Percentiles rank a stretch among this genome's conserved stretches.
Evolutionary conservation across 2,329 filamentous ascomycete species (phyloP).

Genomic region (Eutypella sp.): DNA sequence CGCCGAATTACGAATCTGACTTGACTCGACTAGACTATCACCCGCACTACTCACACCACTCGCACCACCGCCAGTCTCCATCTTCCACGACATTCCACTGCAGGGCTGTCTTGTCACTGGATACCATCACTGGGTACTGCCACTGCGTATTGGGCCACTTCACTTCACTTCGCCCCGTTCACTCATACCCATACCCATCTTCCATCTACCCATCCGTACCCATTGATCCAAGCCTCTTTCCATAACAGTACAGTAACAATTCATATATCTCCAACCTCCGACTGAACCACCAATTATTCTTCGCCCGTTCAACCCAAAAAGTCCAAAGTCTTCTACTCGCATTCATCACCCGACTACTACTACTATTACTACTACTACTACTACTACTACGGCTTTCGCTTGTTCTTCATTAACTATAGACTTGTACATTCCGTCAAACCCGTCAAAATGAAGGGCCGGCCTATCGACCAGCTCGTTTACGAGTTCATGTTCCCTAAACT

Average conservation of each 20-base stretch:
- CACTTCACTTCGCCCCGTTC: no score
- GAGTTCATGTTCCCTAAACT: constrained; percentile 67
- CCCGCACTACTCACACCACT: not conserved
- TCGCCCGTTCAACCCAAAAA: not conserved
- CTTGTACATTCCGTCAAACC: not conserved
- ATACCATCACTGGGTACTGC: no score
- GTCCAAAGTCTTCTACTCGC: not conserved
- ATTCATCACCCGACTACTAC: not conserved
- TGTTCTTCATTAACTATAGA: no score
- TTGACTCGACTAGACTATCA: not conserved
- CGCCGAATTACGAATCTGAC: not conserved
- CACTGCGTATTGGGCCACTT: no score
- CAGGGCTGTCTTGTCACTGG: no score
- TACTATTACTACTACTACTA: no score
- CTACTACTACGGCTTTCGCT: no score
- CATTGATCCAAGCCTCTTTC: no score
- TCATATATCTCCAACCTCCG: no score
- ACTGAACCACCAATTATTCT: not conserved
- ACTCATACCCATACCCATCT: no score
- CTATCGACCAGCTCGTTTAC: constrained; percentile 69
- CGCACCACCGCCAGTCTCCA: not conserved
- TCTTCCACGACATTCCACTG: not conserved
- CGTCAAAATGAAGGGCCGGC: constrained; percentile 62
- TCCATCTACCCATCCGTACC: no score
- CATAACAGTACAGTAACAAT: no score